Conservation (phyloP, 1,284 basidiomycete genomes). For the Leccinum subrobustum region DNA sequence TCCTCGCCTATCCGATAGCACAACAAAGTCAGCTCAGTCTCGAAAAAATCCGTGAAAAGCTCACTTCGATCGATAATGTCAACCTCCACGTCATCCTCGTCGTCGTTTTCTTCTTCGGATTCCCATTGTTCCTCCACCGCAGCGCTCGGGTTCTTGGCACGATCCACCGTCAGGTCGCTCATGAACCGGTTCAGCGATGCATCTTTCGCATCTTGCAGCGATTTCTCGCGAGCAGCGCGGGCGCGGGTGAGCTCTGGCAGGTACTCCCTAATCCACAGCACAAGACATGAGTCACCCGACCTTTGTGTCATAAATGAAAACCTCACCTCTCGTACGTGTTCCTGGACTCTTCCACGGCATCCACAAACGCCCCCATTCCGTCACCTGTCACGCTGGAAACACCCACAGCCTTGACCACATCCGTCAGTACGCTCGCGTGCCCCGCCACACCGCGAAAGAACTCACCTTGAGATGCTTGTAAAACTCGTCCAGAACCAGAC, state of each 20-base stretch:
- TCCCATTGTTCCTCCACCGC: slow-evolving; percentile 59
- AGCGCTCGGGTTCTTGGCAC: slow-evolving; percentile 52
- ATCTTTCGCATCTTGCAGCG: slow-evolving; percentile 67
- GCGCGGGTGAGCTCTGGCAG: slow-evolving; percentile 85
- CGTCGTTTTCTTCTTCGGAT: slow-evolving; percentile 56
- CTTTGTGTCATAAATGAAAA: neutral
- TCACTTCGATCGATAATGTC: slow-evolving; percentile 69
- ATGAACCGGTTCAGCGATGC: slow-evolving; percentile 83
- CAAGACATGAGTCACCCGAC: slow-evolving; percentile 11
- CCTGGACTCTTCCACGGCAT: slow-evolving; percentile 85
- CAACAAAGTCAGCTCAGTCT: slow-evolving; percentile 4
- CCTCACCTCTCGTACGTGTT: slow-evolving; percentile 85
- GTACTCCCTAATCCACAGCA: slow-evolving; percentile 65
- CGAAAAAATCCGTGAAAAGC: slow-evolving; percentile 27
- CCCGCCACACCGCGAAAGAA: neutral
- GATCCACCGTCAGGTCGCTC: slow-evolving; percentile 81
- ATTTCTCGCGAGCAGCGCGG: slow-evolving; percentile 56
- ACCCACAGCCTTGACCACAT: slow-evolving; percentile 79
- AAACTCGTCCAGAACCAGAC: slow-evolving; percentile 96
- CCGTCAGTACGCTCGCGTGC: slow-evolving; percentile 1
- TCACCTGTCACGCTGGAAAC: slow-evolving; percentile 95
- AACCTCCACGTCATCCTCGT: slow-evolving; percentile 54
- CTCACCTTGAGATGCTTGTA: slow-evolving; percentile 91
- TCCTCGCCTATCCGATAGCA: slow-evolving; percentile 49
- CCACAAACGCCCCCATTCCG: slow-evolving; percentile 89